Conservation (phyloP, 1,139 yeast genomes). For the Debaryomyces subglobosus region DNA sequence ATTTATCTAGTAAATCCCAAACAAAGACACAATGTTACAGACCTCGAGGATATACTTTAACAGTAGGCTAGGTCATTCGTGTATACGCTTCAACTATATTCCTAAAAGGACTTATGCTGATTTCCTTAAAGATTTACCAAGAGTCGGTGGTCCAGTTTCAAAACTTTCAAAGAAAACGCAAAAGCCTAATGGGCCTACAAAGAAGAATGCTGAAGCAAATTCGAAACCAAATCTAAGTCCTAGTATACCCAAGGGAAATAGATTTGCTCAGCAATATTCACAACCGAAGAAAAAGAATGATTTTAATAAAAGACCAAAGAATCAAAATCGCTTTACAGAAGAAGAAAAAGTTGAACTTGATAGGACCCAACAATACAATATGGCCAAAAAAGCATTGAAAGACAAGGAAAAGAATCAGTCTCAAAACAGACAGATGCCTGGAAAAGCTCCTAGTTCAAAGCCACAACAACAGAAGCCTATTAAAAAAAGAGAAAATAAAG, state of each 20-base stretch:
- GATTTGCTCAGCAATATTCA: slow-evolving; percentile 33
- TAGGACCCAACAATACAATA: slow-evolving; percentile 14
- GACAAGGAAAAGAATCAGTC: slow-evolving; percentile 14
- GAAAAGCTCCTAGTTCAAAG: slow-evolving; percentile 4
- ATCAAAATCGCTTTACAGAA: not conserved
- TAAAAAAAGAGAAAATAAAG: slow-evolving; percentile 16
- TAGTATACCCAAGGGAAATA: slow-evolving; percentile 17
- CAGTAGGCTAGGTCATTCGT: not conserved
- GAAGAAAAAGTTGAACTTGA: slow-evolving; percentile 9
- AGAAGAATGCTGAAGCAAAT: not conserved
- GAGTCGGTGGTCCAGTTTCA: slow-evolving; percentile 29
- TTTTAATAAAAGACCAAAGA: not conserved
- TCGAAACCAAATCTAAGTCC: not conserved
- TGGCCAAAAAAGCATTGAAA: slow-evolving; percentile 20
- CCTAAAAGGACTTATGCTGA: slow-evolving; percentile 15
- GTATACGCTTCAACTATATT: not conserved
- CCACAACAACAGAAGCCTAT: slow-evolving; percentile 13
- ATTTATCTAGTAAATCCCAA: not conserved
- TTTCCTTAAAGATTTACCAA: slow-evolving; percentile 27
- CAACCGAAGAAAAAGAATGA: slow-evolving; percentile 5
- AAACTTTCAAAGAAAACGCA: slow-evolving; percentile 18
- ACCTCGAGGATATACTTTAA: not conserved
- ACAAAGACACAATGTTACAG: slow-evolving; percentile 1
- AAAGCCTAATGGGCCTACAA: slow-evolving; percentile 1
- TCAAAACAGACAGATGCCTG: not conserved